Percentiles rank a stretch among this genome's conserved stretches.
Evolutionary conservation across 202 grass and related monocot species (phyloP).

Genomic region (Panicum hallii): DNA sequence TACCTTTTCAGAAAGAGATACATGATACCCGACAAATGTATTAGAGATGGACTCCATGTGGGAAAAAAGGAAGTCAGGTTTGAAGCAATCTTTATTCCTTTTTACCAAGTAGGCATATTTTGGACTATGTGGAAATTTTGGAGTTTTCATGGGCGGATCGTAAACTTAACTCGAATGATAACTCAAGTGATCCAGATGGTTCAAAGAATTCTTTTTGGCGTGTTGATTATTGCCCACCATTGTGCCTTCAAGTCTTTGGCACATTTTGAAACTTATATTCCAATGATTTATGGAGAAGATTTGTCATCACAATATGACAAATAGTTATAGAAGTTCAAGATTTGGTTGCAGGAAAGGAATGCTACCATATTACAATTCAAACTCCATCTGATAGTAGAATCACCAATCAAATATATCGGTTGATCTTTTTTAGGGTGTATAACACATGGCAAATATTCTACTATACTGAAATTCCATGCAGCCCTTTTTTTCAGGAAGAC

Average conservation of each 20-base stretch:
- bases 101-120: background rate
- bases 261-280: constrained; percentile 36
- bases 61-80: background rate
- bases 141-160: background rate
- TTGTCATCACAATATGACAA: constrained; percentile 38
- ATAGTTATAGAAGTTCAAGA: constrained; percentile 1
- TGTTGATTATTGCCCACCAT: background rate
- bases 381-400: background rate
- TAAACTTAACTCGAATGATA: background rate
- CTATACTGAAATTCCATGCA: constrained; percentile 17
- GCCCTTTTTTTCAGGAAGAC: background rate
- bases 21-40: background rate
- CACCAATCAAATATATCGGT: background rate
- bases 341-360: background rate
- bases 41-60: constrained; percentile 1
- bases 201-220: background rate
- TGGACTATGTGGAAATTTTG: background rate
- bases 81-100: background rate
- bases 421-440: background rate
- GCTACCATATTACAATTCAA: constrained; percentile 4
- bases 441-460: background rate
- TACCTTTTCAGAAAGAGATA: background rate
- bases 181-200: background rate
- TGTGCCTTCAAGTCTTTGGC: constrained; percentile 13
- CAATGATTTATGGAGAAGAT: background rate